Percentiles rank a stretch among this genome's conserved stretches.
phyloP scores from a whole-genome alignment of 306 rosid species.

The Inga oerstediana region DNA sequence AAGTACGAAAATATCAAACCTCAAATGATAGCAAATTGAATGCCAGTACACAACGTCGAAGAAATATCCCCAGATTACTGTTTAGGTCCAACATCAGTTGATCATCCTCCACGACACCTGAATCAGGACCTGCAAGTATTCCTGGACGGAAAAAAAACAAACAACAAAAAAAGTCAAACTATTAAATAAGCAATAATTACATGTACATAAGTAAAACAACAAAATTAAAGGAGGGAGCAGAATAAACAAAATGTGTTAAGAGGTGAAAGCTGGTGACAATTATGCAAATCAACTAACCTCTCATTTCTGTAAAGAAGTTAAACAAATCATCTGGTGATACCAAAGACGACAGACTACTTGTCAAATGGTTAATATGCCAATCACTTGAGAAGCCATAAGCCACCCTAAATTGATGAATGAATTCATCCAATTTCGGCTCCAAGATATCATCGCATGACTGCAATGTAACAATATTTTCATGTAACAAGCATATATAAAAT shows the following conservation, averaged over 20 bases:
- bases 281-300: slow-evolving; percentile 58
- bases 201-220: background rate
- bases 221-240: background rate
- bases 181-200: slow-evolving; percentile 6
- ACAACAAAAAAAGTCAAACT: background rate
- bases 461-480: slow-evolving; percentile 19
- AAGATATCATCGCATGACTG: slow-evolving; percentile 85
- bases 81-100: slow-evolving; percentile 81
- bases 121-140: slow-evolving; percentile 73
- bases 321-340: slow-evolving; percentile 89
- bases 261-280: background rate
- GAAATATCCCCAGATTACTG: slow-evolving; percentile 82
- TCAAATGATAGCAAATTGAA: slow-evolving; percentile 86
- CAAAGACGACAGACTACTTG: slow-evolving; percentile 64
- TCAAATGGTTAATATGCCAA: slow-evolving; percentile 68
- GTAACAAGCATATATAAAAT: slow-evolving; percentile 6
- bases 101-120: slow-evolving; percentile 78
- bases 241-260: background rate
- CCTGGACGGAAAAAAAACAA: slow-evolving; percentile 48
- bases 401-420: slow-evolving; percentile 68
- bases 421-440: slow-evolving; percentile 90
- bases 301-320: slow-evolving; percentile 76
- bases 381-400: slow-evolving; percentile 49
- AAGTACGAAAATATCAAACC: slow-evolving; percentile 45
- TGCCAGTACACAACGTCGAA: slow-evolving; percentile 84